Evolutionary conservation across 2,329 filamentous ascomycete genomes (phyloP), one percentile per base, ranked within the genome.

Genomic region (Mollisia scopiformis): DNA sequence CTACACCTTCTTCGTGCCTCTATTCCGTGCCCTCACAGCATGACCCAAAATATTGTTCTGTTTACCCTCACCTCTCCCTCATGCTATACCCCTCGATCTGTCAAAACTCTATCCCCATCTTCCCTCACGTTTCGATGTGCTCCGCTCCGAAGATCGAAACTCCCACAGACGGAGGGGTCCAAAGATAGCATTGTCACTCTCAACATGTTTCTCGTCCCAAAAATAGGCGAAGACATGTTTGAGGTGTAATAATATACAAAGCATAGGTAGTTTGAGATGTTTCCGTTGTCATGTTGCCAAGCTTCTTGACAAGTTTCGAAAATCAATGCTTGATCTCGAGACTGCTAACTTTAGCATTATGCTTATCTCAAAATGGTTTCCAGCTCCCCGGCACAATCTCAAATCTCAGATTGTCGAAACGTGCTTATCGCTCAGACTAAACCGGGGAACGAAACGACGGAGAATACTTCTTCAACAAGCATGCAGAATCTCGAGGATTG

Each of bases 31-130:
- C 49, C 28, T 33, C 3, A 27, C 25, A 14, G 6, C 13, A 51
- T 51, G 49, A 51, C 49, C 49, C 49, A 51, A 51, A 51, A 51
- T 28, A 51, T 31, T 51, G 49, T 51, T 51, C 25, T 35, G 19
- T 35, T 51, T 51, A 23, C 49, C 49, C 49, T 13, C 21, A 2
- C 27, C 21, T n/a, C 49, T 31, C 27, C 27, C 27, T 51, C 49
- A 51, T 51, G 27, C 27, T 51, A 51, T 31, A 51, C 6, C 30
- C 30, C 28, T 30, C n/a, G n/a, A n/a, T n/a, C n/a, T n/a, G n/a
- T n/a, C n/a, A n/a, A n/a, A n/a, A n/a, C 43, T 49, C 43, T 23
- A n/a, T 11, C 21, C 43, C 7, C 37, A 41, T 41, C 37, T 41
- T 41, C 16, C 7, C 14, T 43, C 39, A 10, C n/a, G 16, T 37